Evolutionary conservation across 2,329 filamentous ascomycete genomes (phyloP), one percentile per base, ranked within the genome.

Genomic region (Phialocephala subalpina): DNA sequence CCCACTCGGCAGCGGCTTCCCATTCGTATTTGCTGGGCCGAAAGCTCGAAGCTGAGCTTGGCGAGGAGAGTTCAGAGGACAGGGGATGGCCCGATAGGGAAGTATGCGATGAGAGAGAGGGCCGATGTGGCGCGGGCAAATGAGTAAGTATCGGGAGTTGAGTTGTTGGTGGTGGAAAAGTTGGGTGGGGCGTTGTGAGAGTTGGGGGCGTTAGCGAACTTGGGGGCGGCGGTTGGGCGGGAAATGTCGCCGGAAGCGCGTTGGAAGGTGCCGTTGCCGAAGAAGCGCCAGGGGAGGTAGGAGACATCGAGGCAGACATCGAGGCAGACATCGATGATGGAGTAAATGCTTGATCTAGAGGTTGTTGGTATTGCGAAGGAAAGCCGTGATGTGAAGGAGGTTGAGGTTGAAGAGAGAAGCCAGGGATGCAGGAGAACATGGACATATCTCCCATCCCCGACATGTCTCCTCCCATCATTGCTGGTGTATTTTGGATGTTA

Each of bases 401-500:
- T 47, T 67, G 62, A 38, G 69, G 61, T 47, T 66, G 42, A 16
- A 74, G 52, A 25, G 67, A 67, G 38, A 76, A 72, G 7, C 75
- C 75, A 9, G 75, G 76, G 11, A 77, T 75, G 52, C 66, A 70
- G 3, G 73, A 65, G 16, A 77, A 66, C n/a, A 69, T 40, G 18
- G 63, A 61, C 40, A 75, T 63, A 33, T 74, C n/a, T n/a, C n/a
- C 71, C 16, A 74, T 47, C 25, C 65, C 77, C n/a, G 80, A 74
- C 61, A 80, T 86, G 27, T 77, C 62, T 38, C 62, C 62, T 38
- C 62, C 66, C 64, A 74, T 68, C 8, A 65, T 45, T 16, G 67
- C 59, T 3, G 77, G 33, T 12, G 79, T 79, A 2, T 78, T 79
- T 68, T 77, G 77, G 38, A 85, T 81, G 18, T 79, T 73, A 42